phyloP scores from a whole-genome alignment of 495 filamentous ascomycete species.

The Jackrogersella multiformis region DNA sequence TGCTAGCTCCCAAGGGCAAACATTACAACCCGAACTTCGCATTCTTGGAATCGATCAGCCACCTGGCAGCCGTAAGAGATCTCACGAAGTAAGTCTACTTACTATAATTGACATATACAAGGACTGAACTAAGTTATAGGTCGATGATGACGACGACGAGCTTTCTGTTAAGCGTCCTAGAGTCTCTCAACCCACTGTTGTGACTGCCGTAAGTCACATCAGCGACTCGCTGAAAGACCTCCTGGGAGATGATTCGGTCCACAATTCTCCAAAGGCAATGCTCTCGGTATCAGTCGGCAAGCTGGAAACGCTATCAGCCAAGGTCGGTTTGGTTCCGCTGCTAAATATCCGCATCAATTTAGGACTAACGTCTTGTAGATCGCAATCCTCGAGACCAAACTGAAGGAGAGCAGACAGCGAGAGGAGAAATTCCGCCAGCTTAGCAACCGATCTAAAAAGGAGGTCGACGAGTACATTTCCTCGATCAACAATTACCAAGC shows the following conservation, averaged over 20 bases:
- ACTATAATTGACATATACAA: neutral
- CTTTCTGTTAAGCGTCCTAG: slow-evolving; percentile 31
- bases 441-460: slow-evolving; percentile 42
- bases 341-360: neutral
- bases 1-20: slow-evolving; percentile 17
- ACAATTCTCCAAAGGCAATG: slow-evolving; percentile 22
- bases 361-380: slow-evolving; percentile 39
- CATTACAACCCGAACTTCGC: slow-evolving; percentile 17
- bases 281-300: slow-evolving; percentile 45
- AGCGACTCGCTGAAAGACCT: slow-evolving; percentile 39
- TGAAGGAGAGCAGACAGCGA: slow-evolving; percentile 37
- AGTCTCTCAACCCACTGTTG: slow-evolving; percentile 42
- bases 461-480: slow-evolving; percentile 42
- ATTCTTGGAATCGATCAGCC: slow-evolving; percentile 13
- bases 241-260: slow-evolving; percentile 32
- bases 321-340: slow-evolving; percentile 36
- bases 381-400: slow-evolving; percentile 39
- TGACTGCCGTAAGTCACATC: slow-evolving; percentile 31
- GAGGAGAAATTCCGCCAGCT: slow-evolving; percentile 44
- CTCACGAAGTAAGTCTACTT: slow-evolving; percentile 45
- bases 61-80: slow-evolving; percentile 48
- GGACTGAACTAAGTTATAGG: slow-evolving; percentile 39
- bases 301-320: slow-evolving; percentile 48
- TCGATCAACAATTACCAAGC: slow-evolving; percentile 42
- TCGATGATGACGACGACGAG: slow-evolving; percentile 44